Evolutionary conservation across 139 green algal genomes (phyloP).

Genomic region (Chloropicon primus): DNA sequence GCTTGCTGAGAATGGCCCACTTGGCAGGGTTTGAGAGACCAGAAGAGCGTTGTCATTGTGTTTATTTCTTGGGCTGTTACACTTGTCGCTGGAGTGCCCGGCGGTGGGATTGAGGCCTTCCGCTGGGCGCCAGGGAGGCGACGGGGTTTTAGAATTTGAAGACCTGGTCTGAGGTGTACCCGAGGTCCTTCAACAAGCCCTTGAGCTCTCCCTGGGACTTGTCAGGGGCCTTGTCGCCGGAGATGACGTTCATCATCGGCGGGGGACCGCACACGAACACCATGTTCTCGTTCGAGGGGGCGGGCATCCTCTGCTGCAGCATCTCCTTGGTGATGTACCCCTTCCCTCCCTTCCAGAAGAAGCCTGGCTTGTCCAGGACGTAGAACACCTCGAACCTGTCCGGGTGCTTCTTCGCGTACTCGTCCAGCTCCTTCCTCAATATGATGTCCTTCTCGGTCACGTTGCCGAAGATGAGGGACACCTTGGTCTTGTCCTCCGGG

Average conservation of each 20-base stretch:
- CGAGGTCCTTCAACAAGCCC: conserved; percentile 54
- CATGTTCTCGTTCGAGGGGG: conserved; percentile 32
- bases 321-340: conserved; percentile 32
- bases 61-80: too few species aligned
- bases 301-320: conserved; percentile 33
- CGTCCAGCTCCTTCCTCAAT: conserved; percentile 37
- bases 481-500: conserved; percentile 39
- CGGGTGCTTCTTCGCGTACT: conserved; percentile 32
- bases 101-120: neutral
- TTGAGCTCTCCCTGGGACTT: conserved; percentile 41
- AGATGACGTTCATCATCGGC: conserved; percentile 39
- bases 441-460: conserved; percentile 46
- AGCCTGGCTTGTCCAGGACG: conserved; percentile 11
- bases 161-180: conserved; percentile 45
- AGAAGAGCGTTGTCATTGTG: too few species aligned
- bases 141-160: conserved; percentile 10
- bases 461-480: conserved; percentile 50
- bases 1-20: too few species aligned
- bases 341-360: conserved; percentile 19
- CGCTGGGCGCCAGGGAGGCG: too few species aligned
- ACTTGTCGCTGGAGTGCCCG: too few species aligned
- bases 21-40: too few species aligned
- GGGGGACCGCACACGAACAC: conserved; percentile 57
- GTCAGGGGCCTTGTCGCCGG: conserved; percentile 28
- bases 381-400: conserved; percentile 44